Conservation (phyloP, 176 grass and related monocot genomes). For the Triticum turgidum region DNA sequence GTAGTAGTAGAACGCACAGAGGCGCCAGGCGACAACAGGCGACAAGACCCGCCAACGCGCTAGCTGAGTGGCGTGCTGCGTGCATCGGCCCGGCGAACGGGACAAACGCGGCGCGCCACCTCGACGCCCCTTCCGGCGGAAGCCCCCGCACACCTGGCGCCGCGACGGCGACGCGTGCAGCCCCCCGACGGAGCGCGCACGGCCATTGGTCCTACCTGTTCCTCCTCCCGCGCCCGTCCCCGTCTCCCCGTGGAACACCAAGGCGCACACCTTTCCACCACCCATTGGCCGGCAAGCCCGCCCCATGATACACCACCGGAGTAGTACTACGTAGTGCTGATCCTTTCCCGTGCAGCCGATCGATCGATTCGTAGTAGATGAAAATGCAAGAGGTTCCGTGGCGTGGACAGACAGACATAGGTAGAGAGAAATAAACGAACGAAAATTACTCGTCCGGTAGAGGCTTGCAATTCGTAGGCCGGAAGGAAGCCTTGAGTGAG, state of each 20-base stretch:
- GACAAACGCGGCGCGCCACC: slow-evolving; percentile 46
- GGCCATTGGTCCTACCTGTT: slow-evolving; percentile 26
- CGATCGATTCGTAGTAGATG: background rate
- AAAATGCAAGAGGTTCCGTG: background rate
- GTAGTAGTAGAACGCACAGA: no score
- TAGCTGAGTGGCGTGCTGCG: no score
- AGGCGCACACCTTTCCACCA: slow-evolving; percentile 31
- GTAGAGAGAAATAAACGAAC: background rate
- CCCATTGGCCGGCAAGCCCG: slow-evolving; percentile 3
- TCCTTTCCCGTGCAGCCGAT: background rate
- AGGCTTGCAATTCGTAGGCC: background rate
- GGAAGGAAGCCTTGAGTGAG: background rate
- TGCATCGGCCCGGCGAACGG: background rate
- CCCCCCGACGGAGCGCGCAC: background rate
- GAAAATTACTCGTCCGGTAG: background rate
- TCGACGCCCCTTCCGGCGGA: slow-evolving; percentile 24
- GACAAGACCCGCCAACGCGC: background rate
- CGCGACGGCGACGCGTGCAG: slow-evolving; percentile 27
- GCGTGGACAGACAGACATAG: background rate
- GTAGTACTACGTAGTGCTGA: background rate
- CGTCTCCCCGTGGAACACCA: background rate
- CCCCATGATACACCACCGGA: background rate
- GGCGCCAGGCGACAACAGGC: background rate
- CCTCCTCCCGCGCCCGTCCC: slow-evolving; percentile 19
- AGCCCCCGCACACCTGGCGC: slow-evolving; percentile 38